phyloP scores from a whole-genome alignment of 495 filamentous ascomycete species.

The Penicillium lagena region DNA sequence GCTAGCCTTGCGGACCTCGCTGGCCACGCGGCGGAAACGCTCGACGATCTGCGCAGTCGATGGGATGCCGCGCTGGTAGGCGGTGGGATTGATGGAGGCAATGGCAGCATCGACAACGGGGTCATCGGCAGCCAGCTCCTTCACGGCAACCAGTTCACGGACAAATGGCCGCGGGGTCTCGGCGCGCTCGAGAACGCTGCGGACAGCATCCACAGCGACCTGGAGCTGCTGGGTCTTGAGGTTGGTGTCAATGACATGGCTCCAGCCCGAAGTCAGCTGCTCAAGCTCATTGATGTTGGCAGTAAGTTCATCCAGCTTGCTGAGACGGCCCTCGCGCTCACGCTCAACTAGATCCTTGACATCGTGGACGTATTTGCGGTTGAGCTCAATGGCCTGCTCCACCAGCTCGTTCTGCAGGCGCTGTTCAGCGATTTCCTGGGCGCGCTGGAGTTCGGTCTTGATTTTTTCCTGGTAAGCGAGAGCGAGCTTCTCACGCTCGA shows the following conservation, averaged over 20 bases:
- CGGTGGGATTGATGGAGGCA: constrained; percentile 83
- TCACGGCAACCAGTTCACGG: constrained; percentile 84
- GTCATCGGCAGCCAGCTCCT: constrained; percentile 80
- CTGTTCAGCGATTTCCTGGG: constrained; percentile 70
- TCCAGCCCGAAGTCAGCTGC: constrained; percentile 77
- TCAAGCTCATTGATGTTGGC: constrained; percentile 72
- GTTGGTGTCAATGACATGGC: constrained; percentile 78
- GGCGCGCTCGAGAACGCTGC: constrained; percentile 67
- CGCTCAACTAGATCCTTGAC: constrained; percentile 78
- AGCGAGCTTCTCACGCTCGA: constrained; percentile 72
- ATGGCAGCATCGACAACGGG: constrained; percentile 85
- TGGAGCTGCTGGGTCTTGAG: constrained; percentile 91
- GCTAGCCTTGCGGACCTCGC: constrained; percentile 88
- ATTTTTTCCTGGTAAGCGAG: constrained; percentile 74
- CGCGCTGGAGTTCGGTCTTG: constrained; percentile 64
- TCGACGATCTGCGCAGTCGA: constrained; percentile 80
- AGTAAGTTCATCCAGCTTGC: constrained; percentile 76
- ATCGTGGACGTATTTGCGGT: constrained; percentile 71
- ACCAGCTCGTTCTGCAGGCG: constrained; percentile 77
- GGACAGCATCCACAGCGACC: constrained; percentile 89
- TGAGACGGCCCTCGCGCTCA: constrained; percentile 81
- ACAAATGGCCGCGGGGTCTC: constrained; percentile 77
- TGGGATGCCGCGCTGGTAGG: constrained; percentile 88
- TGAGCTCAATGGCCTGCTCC: constrained; percentile 83
- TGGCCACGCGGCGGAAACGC: constrained; percentile 89